phyloP scores from a whole-genome alignment of 331 rosid species.

The Arachis monticola region DNA sequence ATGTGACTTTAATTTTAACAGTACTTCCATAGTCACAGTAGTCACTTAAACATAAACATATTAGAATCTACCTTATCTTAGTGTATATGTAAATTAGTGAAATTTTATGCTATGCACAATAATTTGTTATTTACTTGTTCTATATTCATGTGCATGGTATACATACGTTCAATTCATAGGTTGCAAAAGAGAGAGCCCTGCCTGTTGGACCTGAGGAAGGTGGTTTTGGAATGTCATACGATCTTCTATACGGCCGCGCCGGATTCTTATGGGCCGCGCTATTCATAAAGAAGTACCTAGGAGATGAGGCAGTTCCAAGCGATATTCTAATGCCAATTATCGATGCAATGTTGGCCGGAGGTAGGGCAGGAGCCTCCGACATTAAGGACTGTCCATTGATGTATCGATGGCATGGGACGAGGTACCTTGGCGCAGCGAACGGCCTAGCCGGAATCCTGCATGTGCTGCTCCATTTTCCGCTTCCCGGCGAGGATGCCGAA shows the following conservation, averaged over 20 bases:
- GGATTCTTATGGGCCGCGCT: constrained; percentile 89
- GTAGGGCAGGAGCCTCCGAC: constrained; percentile 87
- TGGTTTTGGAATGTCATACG: constrained; percentile 97
- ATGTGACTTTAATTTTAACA: too few species aligned
- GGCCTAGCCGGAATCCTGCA: constrained; percentile 89
- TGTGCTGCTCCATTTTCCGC: constrained; percentile 78
- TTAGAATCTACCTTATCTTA: too few species aligned
- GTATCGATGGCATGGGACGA: constrained; percentile 95
- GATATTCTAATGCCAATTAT: constrained; percentile 67
- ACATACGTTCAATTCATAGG: constrained; percentile 41
- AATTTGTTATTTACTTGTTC: too few species aligned
- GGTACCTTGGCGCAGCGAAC: constrained; percentile 89
- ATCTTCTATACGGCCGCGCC: constrained; percentile 84
- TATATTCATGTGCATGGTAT: too few species aligned
- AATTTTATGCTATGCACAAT: too few species aligned
- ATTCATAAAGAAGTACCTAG: constrained; percentile 69
- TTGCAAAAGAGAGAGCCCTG: constrained; percentile 81
- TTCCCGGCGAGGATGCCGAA: constrained; percentile 65
- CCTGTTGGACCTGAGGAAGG: constrained; percentile 96
- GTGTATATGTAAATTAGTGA: too few species aligned
- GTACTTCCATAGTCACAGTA: too few species aligned
- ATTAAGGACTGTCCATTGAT: constrained; percentile 80
- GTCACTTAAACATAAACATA: too few species aligned
- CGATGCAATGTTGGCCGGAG: constrained; percentile 83
- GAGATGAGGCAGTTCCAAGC: constrained; percentile 58